phyloP scores from a whole-genome alignment of 805 yeast species.

The Metschnikowia orientalis region DNA sequence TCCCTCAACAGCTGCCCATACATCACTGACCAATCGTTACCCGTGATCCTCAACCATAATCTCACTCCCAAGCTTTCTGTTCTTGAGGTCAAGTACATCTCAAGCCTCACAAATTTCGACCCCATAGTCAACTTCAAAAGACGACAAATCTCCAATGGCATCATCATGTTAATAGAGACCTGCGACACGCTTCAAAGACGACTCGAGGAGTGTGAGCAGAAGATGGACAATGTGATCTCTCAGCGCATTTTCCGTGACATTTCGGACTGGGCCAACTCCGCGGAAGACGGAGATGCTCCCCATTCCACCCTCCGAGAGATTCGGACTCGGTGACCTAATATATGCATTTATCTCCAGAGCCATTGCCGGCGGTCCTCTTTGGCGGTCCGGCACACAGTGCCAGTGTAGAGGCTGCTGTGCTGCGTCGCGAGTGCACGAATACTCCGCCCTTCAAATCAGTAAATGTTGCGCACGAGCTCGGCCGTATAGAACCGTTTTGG shows the following conservation, averaged over 20 bases:
- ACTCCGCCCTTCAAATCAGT: no score
- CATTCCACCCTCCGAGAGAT: constrained; percentile 9
- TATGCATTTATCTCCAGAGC: no score
- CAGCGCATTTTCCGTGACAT: constrained; percentile 59
- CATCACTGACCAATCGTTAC: constrained; percentile 56
- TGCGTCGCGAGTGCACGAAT: no score
- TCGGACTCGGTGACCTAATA: no score
- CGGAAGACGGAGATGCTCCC: constrained; percentile 38
- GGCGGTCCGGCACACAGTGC: no score
- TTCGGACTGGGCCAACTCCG: constrained; percentile 55
- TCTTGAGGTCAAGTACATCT: constrained; percentile 67
- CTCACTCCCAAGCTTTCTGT: constrained; percentile 49
- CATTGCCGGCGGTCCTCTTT: no score
- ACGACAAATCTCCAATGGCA: constrained; percentile 41
- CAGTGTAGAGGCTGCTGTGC: no score
- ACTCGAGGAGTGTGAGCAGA: constrained; percentile 57
- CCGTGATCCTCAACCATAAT: constrained; percentile 41
- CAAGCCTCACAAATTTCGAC: constrained; percentile 51
- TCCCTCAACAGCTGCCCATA: constrained; percentile 70
- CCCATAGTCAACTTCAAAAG: constrained; percentile 68
- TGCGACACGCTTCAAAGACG: constrained; percentile 65
- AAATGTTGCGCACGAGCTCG: no score
- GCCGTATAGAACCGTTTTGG: no score
- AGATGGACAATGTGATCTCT: constrained; percentile 54
- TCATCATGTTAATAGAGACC: constrained; percentile 65